Evolutionary conservation across 2,329 filamentous ascomycete species (phyloP), one percentile per base, ranked within the genome.

Genomic region (Colletotrichum cereale): DNA sequence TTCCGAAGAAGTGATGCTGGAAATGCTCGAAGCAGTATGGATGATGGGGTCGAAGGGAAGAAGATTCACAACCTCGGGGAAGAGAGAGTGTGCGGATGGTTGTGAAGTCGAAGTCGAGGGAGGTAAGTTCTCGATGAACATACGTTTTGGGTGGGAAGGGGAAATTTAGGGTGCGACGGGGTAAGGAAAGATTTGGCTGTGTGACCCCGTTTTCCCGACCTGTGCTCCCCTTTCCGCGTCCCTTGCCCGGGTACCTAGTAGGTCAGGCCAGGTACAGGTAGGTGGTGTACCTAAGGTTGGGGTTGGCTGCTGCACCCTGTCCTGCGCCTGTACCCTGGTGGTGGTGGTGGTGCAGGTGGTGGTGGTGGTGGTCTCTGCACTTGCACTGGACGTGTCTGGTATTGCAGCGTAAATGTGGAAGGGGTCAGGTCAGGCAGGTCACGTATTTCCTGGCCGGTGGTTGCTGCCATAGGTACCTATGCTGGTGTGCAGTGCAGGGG

Each of bases 101-200:
- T 69, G 60, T 60, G 66, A 72, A 56, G 67, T 62, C 52, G 66
- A 62, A 53, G 50, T 55, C 21, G 31, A 36, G 66, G 56, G 56
- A 36, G n/a, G 60, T 58, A 53, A 58, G 67, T 58, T 66, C 42
- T 53, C 62, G 65, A 65, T 56, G 60, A 62, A 42, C 47, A 58
- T 53, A 62, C 65, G 71, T 62, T 66, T 71, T 71, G 62, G 71
- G 67, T 72, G 70, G 72, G 65, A 73, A 73, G 71, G 71, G 73
- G 73, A 74, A 74, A 73, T 73, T 74, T 74, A 62, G 73, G 67
- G 67, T 71, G 61, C 69, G 47, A 72, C 65, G 68, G 66, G 60
- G 53, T 50, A 52, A 42, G 55, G 44, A 70, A 70, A 72, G 69
- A 70, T 73, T 71, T 73, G 58, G 58, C 50, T 64, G 58, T 69